Percentiles rank a stretch among this genome's conserved stretches.
phyloP scores from a whole-genome alignment of 192 early-diverging fungal species.

The Chytriomyces hyalinus region DNA sequence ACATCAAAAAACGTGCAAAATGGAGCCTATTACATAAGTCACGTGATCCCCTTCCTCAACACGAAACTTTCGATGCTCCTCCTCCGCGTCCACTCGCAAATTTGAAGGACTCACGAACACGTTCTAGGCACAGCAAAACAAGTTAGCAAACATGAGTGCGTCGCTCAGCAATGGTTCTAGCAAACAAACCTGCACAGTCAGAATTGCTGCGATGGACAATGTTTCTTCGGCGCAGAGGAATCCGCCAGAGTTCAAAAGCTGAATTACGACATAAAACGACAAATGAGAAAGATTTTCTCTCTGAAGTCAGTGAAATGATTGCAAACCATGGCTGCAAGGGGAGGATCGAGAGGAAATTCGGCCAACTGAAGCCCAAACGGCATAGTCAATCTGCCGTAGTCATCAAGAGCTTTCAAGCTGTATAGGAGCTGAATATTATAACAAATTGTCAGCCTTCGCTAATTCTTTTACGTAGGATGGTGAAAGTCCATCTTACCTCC shows the following conservation, averaged over 20 bases:
- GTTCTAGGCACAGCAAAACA: constrained; percentile 16
- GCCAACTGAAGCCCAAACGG: constrained; percentile 73
- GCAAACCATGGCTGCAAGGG: constrained; percentile 67
- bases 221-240: constrained; percentile 77
- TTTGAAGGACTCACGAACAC: constrained; percentile 44
- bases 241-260: constrained; percentile 64
- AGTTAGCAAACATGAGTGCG: background rate
- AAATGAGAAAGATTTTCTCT: background rate
- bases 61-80: constrained; percentile 71
- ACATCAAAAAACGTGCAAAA: background rate
- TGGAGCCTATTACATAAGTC: constrained; percentile 43
- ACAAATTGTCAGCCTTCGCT: no score
- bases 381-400: constrained; percentile 70
- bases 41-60: constrained; percentile 72
- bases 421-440: constrained; percentile 59
- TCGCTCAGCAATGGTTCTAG: constrained; percentile 4
- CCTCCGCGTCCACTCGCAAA: constrained; percentile 50
- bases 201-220: constrained; percentile 78
- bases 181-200: constrained; percentile 70
- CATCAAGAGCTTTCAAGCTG: constrained; percentile 74
- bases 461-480: background rate
- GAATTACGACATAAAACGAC: background rate
- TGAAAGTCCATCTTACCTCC: constrained; percentile 48
- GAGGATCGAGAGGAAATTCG: constrained; percentile 78
- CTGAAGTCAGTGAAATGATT: background rate